phyloP scores from a whole-genome alignment of 1,284 basidiomycete genomes.

The Microbotryum saponariae region DNA sequence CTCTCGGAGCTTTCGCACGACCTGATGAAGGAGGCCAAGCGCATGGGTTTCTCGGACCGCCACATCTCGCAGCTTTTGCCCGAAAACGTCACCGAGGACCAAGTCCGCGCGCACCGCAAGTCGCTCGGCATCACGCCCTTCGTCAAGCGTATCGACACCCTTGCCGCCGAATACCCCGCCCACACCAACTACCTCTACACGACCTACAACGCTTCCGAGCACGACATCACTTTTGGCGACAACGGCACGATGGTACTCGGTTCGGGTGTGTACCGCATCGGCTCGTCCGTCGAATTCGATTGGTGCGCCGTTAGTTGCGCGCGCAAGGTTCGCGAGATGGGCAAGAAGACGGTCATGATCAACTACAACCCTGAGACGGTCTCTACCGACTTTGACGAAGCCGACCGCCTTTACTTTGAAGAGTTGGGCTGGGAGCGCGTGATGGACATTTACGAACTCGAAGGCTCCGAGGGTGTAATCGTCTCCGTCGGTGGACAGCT shows the following conservation, averaged over 20 bases:
- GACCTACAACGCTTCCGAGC: slow-evolving; percentile 89
- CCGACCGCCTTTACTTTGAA: slow-evolving; percentile 96
- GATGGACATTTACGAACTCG: slow-evolving; percentile 91
- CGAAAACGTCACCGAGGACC: slow-evolving; percentile 51
- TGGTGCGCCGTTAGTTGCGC: slow-evolving; percentile 99
- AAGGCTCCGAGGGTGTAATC: slow-evolving; percentile 83
- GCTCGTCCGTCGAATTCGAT: slow-evolving; percentile 98
- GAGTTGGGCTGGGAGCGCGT: slow-evolving; percentile 96
- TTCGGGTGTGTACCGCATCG: slow-evolving; percentile 96
- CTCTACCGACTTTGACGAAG: slow-evolving; percentile 98
- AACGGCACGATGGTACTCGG: slow-evolving; percentile 94
- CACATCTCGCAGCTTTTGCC: slow-evolving; percentile 74
- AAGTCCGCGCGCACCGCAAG: slow-evolving; percentile 83
- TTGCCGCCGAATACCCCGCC: slow-evolving; percentile 96
- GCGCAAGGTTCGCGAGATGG: slow-evolving; percentile 84
- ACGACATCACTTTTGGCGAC: slow-evolving; percentile 83
- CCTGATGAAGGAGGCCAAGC: slow-evolving; percentile 76
- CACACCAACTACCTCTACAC: slow-evolving; percentile 99
- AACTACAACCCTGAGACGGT: slow-evolving; percentile 99
- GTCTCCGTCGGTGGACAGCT: slow-evolving; percentile 98
- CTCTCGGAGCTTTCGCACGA: slow-evolving; percentile 55
- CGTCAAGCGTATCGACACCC: slow-evolving; percentile 98
- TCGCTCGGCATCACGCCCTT: slow-evolving; percentile 71
- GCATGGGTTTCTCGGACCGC: slow-evolving; percentile 91
- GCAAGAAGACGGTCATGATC: slow-evolving; percentile 97